phyloP scores from a whole-genome alignment of 1,139 yeast species.

The Candida sp. region DNA sequence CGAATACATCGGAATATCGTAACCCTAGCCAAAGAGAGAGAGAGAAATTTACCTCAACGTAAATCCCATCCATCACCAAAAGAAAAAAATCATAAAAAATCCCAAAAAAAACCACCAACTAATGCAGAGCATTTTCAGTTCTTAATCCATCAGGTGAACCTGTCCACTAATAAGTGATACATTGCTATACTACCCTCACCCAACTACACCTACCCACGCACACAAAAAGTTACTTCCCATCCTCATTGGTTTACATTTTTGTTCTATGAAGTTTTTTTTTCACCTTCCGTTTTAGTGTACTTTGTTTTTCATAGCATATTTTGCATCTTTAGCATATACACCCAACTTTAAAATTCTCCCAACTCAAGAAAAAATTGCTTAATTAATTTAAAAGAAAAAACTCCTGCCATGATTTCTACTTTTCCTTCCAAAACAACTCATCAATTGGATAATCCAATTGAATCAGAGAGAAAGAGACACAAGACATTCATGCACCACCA shows the following conservation, averaged over 20 bases:
- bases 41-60: neutral
- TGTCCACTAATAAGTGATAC: neutral
- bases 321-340: constrained; percentile 2
- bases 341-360: neutral
- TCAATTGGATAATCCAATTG: constrained; percentile 7
- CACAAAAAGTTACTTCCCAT: neutral
- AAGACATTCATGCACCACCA: constrained; percentile 1
- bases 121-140: constrained; percentile 1
- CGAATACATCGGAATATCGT: neutral
- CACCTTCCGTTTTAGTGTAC: neutral
- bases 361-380: neutral
- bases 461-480: constrained; percentile 9
- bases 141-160: neutral
- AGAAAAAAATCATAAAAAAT: neutral
- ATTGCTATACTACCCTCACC: too few relatives aligned
- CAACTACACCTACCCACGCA: neutral
- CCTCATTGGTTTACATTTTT: neutral
- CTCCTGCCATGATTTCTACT: constrained; percentile 3
- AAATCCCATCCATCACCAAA: neutral
- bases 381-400: neutral
- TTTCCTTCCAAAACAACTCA: constrained; percentile 5
- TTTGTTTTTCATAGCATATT: neutral
- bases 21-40: neutral
- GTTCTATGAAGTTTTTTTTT: neutral
- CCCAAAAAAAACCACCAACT: neutral